These are phyloP conservation scores for Geotrichum aggregatum DNA, from an alignment of 1,139 yeast species.

Conservation along the genomic window DNA sequence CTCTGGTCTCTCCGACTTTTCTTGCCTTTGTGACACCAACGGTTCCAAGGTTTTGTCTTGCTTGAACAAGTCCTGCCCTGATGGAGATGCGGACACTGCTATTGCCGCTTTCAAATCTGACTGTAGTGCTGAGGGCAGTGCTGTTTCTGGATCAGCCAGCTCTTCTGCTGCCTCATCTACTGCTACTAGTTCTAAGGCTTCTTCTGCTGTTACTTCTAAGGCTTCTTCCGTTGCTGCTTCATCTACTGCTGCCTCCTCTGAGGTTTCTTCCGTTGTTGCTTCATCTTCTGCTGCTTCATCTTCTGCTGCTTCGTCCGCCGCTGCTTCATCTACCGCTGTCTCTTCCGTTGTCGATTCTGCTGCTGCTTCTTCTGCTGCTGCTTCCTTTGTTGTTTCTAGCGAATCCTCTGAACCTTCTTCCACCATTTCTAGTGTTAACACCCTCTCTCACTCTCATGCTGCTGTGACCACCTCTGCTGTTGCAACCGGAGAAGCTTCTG, in stretches of 20 bases:
- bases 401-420: neutral
- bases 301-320: slow-evolving; percentile 24
- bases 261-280: slow-evolving; percentile 26
- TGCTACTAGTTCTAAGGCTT: slow-evolving; percentile 36
- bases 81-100: slow-evolving; percentile 55
- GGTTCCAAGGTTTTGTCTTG: slow-evolving; percentile 52
- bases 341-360: slow-evolving; percentile 19
- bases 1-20: slow-evolving; percentile 53
- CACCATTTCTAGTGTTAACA: neutral
- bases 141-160: slow-evolving; percentile 37
- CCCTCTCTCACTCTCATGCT: slow-evolving; percentile 5
- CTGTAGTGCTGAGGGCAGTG: slow-evolving; percentile 30
- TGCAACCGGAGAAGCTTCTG: slow-evolving; percentile 1
- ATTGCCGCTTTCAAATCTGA: slow-evolving; percentile 50
- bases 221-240: slow-evolving; percentile 21
- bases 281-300: slow-evolving; percentile 26
- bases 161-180: slow-evolving; percentile 36
- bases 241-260: slow-evolving; percentile 16
- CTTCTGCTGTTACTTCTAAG: slow-evolving; percentile 32
- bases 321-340: slow-evolving; percentile 22
- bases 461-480: slow-evolving; percentile 2
- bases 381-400: neutral
- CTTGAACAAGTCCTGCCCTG: slow-evolving; percentile 62
- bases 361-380: slow-evolving; percentile 8
- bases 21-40: slow-evolving; percentile 61